A percentile compares a stretch with the other conserved stretches of the same genome.
phyloP scores from a whole-genome alignment of 2,329 filamentous ascomycete species.

The Aspergillus jensenii region DNA sequence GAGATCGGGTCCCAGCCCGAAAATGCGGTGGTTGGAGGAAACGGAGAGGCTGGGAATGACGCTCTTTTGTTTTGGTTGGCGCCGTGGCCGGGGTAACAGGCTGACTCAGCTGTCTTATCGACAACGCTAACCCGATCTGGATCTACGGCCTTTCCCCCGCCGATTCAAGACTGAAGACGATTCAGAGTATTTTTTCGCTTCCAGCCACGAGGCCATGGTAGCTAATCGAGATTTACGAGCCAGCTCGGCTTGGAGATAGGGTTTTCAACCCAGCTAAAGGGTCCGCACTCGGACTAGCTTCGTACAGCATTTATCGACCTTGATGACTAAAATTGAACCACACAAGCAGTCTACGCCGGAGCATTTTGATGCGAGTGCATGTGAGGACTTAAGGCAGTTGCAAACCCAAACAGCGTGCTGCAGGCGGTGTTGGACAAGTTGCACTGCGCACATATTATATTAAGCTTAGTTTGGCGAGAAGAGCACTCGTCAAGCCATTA shows the following conservation, averaged over 20 bases:
- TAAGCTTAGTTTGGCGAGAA: no score
- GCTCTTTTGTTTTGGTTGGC: conserved; percentile 26
- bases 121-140: neutral
- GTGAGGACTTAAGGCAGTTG: no score
- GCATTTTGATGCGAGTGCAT: no score
- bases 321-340: neutral
- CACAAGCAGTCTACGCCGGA: no score
- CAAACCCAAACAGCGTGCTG: no score
- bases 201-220: neutral
- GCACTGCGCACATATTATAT: no score
- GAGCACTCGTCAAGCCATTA: no score
- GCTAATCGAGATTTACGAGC: neutral
- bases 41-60: conserved; percentile 35
- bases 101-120: conserved; percentile 28
- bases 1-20: conserved; percentile 15
- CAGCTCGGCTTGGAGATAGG: neutral
- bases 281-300: neutral
- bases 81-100: conserved; percentile 28
- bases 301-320: neutral
- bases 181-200: no score
- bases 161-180: neutral
- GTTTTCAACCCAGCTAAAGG: neutral
- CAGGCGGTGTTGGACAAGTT: no score
- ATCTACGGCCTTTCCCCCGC: neutral
- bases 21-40: conserved; percentile 40